Evolutionary conservation across 306 rosid genomes (phyloP).

Genomic region (Lithocarpus polystachyus): DNA sequence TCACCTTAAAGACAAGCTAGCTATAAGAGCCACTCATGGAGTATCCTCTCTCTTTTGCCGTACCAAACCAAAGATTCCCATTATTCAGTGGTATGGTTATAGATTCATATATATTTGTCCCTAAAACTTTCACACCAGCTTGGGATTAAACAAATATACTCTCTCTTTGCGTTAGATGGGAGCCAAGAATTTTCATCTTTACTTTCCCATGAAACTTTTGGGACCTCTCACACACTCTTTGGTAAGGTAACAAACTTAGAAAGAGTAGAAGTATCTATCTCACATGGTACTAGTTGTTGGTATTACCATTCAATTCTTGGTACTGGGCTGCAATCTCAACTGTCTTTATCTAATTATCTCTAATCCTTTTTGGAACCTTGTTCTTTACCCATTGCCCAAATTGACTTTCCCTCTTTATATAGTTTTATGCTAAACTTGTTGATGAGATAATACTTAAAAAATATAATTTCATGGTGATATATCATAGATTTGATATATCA

Average conservation of each 20-base stretch:
- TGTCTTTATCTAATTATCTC: conserved; percentile 21
- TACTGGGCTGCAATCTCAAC: conserved; percentile 36
- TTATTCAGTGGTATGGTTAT: too few relatives aligned
- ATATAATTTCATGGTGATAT: background rate
- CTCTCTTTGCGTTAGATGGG: conserved; percentile 57
- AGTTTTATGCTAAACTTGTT: conserved; percentile 32
- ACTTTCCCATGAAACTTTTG: conserved; percentile 9
- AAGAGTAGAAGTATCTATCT: conserved; percentile 25
- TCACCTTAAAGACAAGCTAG: background rate
- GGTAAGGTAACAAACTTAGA: conserved; percentile 9
- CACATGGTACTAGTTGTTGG: conserved; percentile 42
- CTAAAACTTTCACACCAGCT: conserved; percentile 22
- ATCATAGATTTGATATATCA: conserved; percentile 6
- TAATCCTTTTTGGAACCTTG: conserved; percentile 28
- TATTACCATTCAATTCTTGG: conserved; percentile 56
- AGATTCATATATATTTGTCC: too few relatives aligned
- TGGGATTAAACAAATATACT: conserved; percentile 15
- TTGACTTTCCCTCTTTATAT: conserved; percentile 26
- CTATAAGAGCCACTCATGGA: too few relatives aligned
- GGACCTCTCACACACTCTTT: conserved; percentile 13
- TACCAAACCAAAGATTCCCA: conserved; percentile 10
- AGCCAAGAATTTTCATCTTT: conserved; percentile 62
- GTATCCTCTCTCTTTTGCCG: background rate
- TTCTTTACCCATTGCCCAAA: conserved; percentile 31
- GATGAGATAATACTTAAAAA: conserved; percentile 15